Evolutionary conservation across 768 basidiomycete genomes (phyloP).

Genomic region (Boletales sp.): DNA sequence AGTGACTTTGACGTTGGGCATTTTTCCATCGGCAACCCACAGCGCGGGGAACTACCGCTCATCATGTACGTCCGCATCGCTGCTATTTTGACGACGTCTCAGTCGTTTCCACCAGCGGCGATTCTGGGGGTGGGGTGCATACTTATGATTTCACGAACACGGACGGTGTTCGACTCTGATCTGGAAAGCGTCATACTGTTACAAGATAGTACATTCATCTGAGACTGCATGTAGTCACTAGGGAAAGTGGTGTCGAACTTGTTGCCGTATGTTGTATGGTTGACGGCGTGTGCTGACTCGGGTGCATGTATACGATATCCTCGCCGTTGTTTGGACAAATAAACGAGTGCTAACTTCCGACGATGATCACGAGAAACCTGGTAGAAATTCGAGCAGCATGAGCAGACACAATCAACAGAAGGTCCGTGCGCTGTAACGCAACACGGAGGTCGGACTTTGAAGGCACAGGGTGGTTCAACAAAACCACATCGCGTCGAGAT

Average conservation of each 20-base stretch:
- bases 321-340: conserved; percentile 30
- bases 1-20: conserved; percentile 53
- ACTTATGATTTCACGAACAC: conserved; percentile 37
- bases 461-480: conserved; percentile 36
- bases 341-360: conserved; percentile 18
- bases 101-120: conserved; percentile 37
- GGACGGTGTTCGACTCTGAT: conserved; percentile 18
- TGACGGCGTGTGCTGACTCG: not conserved
- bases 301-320: not conserved
- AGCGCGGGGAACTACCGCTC: conserved; percentile 49
- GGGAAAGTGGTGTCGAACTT: too few species aligned
- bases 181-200: too few species aligned
- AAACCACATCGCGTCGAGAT: conserved; percentile 38
- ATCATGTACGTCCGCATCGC: conserved; percentile 50
- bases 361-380: conserved; percentile 9
- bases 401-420: conserved; percentile 24
- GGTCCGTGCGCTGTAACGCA: conserved; percentile 36
- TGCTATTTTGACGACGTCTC: conserved; percentile 18
- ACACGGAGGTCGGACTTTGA: conserved; percentile 35
- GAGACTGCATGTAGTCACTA: not conserved
- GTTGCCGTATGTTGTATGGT: not conserved
- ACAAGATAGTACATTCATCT: not conserved
- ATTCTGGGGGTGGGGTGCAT: conserved; percentile 46
- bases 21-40: conserved; percentile 57
- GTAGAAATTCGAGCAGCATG: conserved; percentile 15